Evolutionary conservation across 164 flowering plant genomes (phyloP), one percentile per base, ranked within the genome.

Genomic region (Tetracentron sinense): DNA sequence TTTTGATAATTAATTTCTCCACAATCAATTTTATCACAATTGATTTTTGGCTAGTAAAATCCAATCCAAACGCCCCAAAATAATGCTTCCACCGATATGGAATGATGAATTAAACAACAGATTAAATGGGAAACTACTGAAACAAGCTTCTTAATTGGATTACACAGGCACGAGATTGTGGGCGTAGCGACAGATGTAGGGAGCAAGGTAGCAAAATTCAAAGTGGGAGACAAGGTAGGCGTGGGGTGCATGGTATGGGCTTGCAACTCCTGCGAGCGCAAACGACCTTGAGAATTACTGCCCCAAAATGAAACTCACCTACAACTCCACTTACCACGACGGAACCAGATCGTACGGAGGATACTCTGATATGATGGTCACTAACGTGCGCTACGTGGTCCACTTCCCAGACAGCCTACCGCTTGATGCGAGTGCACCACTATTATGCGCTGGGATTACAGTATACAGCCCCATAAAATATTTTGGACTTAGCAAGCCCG

Each of bases 121-220:
- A n/a, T n/a, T n/a, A n/a, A n/a, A n/a, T n/a, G n/a, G n/a, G n/a
- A n/a, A n/a, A n/a, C n/a, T n/a, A n/a, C n/a, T n/a, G n/a, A n/a
- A n/a, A n/a, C n/a, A n/a, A n/a, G n/a, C n/a, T n/a, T n/a, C n/a
- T n/a, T n/a, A n/a, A n/a, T n/a, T n/a, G n/a, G n/a, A n/a, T n/a
- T n/a, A n/a, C n/a, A n/a, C 74, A 85, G 85, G 67, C 90, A 83
- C 26, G 90, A 85, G 67, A 74, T 83, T 23, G 81, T 72, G 0
- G 87, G 90, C 0, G 68, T 58, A 46, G 83, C 80, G 51, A 82
- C 82, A 14, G 82, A 84, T 31, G 81, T 83, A 11, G 88, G 88
- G 0, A 50, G 58, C 57, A 70, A 76, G 19, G 90, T 83, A 20
- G 20, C 57, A n/a, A 81, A 83, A 27, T 48, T 79, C 51, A 83